phyloP scores from a whole-genome alignment of 129 eudicot species.

The Tagetes patula region DNA sequence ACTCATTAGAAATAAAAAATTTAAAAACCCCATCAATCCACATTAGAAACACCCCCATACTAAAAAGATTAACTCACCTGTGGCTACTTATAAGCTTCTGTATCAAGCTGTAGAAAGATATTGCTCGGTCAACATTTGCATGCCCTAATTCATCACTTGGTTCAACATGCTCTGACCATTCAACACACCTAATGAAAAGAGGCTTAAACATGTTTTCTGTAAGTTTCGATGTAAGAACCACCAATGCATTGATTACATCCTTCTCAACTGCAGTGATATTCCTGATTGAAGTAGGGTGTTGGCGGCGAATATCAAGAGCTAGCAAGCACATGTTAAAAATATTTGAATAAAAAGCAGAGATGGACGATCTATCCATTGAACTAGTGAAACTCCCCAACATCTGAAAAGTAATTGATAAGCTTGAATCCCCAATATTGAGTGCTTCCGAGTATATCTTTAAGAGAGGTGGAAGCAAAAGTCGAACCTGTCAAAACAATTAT shows the following conservation, averaged over 20 bases:
- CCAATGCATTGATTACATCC: conserved; percentile 61
- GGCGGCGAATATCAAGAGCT: conserved; percentile 85
- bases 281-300: conserved; percentile 50
- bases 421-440: conserved; percentile 56
- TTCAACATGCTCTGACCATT: conserved; percentile 66
- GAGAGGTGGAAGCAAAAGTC: conserved; percentile 68
- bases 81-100: conserved; percentile 79
- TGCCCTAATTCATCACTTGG: conserved; percentile 40
- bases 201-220: conserved; percentile 96
- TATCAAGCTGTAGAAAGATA: conserved; percentile 73
- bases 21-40: background rate
- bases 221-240: conserved; percentile 66
- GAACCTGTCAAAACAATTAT: conserved; percentile 49
- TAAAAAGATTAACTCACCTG: conserved; percentile 42
- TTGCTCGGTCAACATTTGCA: conserved; percentile 49
- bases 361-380: conserved; percentile 73
- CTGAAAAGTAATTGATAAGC: conserved; percentile 63
- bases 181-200: conserved; percentile 81
- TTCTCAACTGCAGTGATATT: conserved; percentile 63
- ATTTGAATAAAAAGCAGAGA: conserved; percentile 54
- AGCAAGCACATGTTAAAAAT: conserved; percentile 70
- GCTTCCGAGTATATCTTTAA: conserved; percentile 63
- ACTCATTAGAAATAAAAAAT: background rate
- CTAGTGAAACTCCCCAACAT: conserved; percentile 62
- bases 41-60: background rate